Base-by-base conservation (phyloP, 768 basidiomycete species). In the Auriscalpium vulgare region DNA sequence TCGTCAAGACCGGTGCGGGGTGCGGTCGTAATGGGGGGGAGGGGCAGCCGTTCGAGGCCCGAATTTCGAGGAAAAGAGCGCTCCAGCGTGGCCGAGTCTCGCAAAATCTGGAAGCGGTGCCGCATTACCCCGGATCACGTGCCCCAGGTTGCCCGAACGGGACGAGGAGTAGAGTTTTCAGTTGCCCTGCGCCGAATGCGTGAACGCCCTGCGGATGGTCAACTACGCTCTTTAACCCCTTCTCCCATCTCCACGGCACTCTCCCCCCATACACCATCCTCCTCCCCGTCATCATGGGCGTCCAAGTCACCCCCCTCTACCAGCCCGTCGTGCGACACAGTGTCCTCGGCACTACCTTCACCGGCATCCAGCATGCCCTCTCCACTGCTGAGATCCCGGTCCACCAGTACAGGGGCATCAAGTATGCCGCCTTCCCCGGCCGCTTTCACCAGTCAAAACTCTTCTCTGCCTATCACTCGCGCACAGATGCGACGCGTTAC, bases 361-460 rank as follows among this genome's bases (percentile, higher is more conserved):
- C 72, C 40, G 88, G 88, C 53, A 63, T 85, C 47, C 74, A 80
- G 37, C 88, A 89, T 66, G 59, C 77, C 9, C 58, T 81, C 34
- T 88, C 88, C 5, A 78, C 82, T 0, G 67, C 74, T 23, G 78
- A 79, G 49, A 65, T 71, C 0, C 77, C 75, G 11, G 75, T 91
- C 58, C 81, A 85, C 62, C 88, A 89, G 65, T 91, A 82, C 62
- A 79, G 82, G 19, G 88, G 88, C 40, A 84, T 91, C 65, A 88
- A 87, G 72, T 91, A 89, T 61, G 88, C 85, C 21, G 74, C 74
- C 19, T 75, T 89, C 13, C 85, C 86, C 23, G 83, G 81, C 38
- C 84, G 88, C 49, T 91, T 90, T 65, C 81, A 87, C 53, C 87
- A 86, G 69, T 89, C 88, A 1, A 75, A 73, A 56, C 72, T 89